These are phyloP conservation scores for Biscogniauxia sp. DNA, from an alignment of 2,329 filamentous ascomycete genomes.

Conservation along the genomic window DNA sequence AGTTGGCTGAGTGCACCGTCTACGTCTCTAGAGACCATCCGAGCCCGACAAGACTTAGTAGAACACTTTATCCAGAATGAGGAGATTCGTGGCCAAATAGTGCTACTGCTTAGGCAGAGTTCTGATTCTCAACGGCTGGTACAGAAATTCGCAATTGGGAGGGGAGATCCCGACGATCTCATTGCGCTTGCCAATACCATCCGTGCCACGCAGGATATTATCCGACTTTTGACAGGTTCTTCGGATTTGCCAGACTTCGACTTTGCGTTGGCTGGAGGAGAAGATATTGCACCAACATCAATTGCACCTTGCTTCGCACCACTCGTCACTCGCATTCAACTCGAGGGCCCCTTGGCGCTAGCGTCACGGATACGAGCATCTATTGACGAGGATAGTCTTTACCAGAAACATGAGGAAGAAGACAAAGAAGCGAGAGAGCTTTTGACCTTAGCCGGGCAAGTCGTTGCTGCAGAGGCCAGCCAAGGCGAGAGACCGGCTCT, in stretches of 20 bases:
- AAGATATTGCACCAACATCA: slow-evolving; percentile 28
- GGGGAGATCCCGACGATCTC: slow-evolving; percentile 89
- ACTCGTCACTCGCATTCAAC: slow-evolving; percentile 52
- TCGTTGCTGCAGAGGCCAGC: slow-evolving; percentile 64
- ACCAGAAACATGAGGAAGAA: slow-evolving; percentile 73
- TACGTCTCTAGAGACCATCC: slow-evolving; percentile 78
- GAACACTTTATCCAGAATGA: slow-evolving; percentile 66
- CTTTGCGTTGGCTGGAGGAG: background rate
- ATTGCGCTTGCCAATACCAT: slow-evolving; percentile 81
- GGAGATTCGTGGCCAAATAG: slow-evolving; percentile 67
- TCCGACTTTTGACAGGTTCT: slow-evolving; percentile 40
- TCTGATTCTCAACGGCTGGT: slow-evolving; percentile 87
- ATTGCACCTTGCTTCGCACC: slow-evolving; percentile 22
- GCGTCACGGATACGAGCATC: slow-evolving; percentile 70
- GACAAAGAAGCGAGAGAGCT: slow-evolving; percentile 70
- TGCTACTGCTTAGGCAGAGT: slow-evolving; percentile 67
- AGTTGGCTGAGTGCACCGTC: slow-evolving; percentile 90
- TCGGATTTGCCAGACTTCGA: background rate
- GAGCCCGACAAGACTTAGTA: slow-evolving; percentile 77
- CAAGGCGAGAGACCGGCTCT: slow-evolving; percentile 53
- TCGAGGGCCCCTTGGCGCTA: slow-evolving; percentile 66
- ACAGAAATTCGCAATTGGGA: slow-evolving; percentile 89
- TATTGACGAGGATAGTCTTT: slow-evolving; percentile 91
- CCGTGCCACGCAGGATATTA: slow-evolving; percentile 66
- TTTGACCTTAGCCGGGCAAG: slow-evolving; percentile 69